Evolutionary conservation across 1,284 basidiomycete species (phyloP).

Genomic region (Cryptococcus hybrid): DNA sequence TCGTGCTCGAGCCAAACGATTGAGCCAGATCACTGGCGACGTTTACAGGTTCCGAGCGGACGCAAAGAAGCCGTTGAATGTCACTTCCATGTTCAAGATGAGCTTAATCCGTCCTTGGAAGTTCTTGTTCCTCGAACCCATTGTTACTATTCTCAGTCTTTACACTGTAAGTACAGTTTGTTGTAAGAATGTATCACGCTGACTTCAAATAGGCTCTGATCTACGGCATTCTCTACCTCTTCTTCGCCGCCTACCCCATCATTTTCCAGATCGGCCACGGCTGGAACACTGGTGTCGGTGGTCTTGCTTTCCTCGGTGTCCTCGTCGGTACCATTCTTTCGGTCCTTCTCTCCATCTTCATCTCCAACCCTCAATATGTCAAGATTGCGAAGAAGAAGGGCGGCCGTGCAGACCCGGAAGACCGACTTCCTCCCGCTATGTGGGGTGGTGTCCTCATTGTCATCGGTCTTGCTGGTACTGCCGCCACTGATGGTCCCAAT

Average conservation of each 20-base stretch:
- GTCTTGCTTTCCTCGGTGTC: conserved; percentile 66
- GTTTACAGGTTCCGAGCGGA: conserved; percentile 52
- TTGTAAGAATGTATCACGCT: neutral
- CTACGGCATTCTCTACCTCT: conserved; percentile 44
- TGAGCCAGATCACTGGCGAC: conserved; percentile 50
- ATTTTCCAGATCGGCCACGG: conserved; percentile 62
- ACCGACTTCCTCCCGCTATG: conserved; percentile 58
- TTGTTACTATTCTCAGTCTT: conserved; percentile 53
- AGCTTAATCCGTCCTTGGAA: conserved; percentile 53
- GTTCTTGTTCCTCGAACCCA: conserved; percentile 52
- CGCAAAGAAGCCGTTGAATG: conserved; percentile 42
- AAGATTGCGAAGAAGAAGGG: conserved; percentile 42
- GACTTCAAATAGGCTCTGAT: conserved; percentile 57
- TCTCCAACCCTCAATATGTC: conserved; percentile 59
- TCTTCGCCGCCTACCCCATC: conserved; percentile 54
- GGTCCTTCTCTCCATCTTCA: conserved; percentile 22
- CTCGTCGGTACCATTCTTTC: conserved; percentile 58
- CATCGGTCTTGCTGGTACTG: conserved; percentile 50
- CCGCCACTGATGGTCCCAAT: conserved; percentile 43
- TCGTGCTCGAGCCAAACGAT: conserved; percentile 41
- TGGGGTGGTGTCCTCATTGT: conserved; percentile 43
- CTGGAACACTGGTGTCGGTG: conserved; percentile 61
- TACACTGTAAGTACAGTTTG: conserved; percentile 53
- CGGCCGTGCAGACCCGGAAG: conserved; percentile 62
- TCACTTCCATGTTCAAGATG: conserved; percentile 43